phyloP scores from a whole-genome alignment of 208 protist genomes.

The Acanthamoeba culbertsoni region DNA sequence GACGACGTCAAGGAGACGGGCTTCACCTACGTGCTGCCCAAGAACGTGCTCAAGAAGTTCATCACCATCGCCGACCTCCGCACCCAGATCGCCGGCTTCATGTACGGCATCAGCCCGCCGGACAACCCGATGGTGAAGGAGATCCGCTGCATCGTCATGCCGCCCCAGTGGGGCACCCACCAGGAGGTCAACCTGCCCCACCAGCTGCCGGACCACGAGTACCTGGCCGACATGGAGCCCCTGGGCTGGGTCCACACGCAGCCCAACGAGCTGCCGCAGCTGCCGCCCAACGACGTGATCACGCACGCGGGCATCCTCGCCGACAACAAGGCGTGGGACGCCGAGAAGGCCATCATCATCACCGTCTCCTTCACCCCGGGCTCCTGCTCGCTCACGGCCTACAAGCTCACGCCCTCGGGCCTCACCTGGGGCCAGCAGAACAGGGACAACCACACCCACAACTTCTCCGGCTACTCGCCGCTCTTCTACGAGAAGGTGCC shows the following conservation, averaged over 20 bases:
- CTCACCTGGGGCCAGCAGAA: constrained; percentile 91
- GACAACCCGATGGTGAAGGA: constrained; percentile 94
- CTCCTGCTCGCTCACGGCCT: constrained; percentile 89
- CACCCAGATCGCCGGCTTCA: constrained; percentile 92
- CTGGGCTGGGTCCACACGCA: constrained; percentile 97
- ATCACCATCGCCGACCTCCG: constrained; percentile 91
- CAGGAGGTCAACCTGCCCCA: constrained; percentile 86
- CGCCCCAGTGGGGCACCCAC: constrained; percentile 93
- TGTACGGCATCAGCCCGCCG: constrained; percentile 91
- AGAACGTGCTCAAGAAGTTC: constrained; percentile 96
- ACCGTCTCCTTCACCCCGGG: constrained; percentile 92
- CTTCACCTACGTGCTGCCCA: constrained; percentile 94
- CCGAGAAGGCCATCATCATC: constrained; percentile 88
- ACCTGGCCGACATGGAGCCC: constrained; percentile 90
- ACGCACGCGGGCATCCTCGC: constrained; percentile 86
- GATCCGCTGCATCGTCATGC: constrained; percentile 92
- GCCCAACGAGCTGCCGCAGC: constrained; percentile 88
- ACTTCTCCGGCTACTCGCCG: constrained; percentile 85
- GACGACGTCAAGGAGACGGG: constrained; percentile 88
- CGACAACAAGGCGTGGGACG: constrained; percentile 88
- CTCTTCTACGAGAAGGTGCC: constrained; percentile 90
- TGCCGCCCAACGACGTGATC: constrained; percentile 89
- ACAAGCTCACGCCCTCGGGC: constrained; percentile 90
- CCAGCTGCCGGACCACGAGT: constrained; percentile 88
- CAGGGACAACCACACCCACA: constrained; percentile 81